These are phyloP conservation scores for Aspergillus hortae DNA, from an alignment of 2,329 filamentous ascomycete genomes.

Conservation along the genomic window DNA sequence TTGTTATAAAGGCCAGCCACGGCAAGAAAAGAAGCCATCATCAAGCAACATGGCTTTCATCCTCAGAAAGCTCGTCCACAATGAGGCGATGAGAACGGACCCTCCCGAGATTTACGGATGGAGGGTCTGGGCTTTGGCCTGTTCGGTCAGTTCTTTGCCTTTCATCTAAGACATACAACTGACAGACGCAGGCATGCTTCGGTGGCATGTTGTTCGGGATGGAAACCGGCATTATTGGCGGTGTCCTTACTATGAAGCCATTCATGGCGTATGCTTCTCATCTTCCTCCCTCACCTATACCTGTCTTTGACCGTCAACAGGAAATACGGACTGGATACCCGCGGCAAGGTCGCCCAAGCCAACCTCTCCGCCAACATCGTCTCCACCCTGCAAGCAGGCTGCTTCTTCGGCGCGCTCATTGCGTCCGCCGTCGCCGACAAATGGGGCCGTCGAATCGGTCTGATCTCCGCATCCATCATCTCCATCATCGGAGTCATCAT, in stretches of 20 bases:
- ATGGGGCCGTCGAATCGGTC: conserved; percentile 53
- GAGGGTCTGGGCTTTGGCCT: conserved; percentile 63
- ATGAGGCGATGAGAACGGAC: conserved; percentile 68
- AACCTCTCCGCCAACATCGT: conserved; percentile 66
- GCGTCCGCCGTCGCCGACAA: conserved; percentile 38
- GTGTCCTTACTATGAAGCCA: conserved; percentile 58
- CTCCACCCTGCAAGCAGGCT: conserved; percentile 67
- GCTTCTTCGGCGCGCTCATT: conserved; percentile 61
- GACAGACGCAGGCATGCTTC: conserved; percentile 53
- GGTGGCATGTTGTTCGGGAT: conserved; percentile 67
- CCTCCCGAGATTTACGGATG: conserved; percentile 67
- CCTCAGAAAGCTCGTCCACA: conserved; percentile 58
- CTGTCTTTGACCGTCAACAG: conserved; percentile 24
- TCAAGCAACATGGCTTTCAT: conserved; percentile 41
- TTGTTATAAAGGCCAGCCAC: background rate
- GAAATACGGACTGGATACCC: conserved; percentile 50
- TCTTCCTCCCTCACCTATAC: background rate
- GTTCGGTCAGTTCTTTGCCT: conserved; percentile 52
- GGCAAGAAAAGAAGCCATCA: background rate
- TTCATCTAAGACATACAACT: conserved; percentile 2
- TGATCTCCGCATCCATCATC: conserved; percentile 56
- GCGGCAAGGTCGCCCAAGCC: conserved; percentile 42
- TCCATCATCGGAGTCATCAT: conserved; percentile 62
- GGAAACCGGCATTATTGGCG: conserved; percentile 65
- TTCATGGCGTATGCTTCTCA: conserved; percentile 50